A percentile compares a stretch with the other conserved stretches of the same genome.
Conservation (phyloP, 805 yeast species). For the Grigorovia humatica region DNA sequence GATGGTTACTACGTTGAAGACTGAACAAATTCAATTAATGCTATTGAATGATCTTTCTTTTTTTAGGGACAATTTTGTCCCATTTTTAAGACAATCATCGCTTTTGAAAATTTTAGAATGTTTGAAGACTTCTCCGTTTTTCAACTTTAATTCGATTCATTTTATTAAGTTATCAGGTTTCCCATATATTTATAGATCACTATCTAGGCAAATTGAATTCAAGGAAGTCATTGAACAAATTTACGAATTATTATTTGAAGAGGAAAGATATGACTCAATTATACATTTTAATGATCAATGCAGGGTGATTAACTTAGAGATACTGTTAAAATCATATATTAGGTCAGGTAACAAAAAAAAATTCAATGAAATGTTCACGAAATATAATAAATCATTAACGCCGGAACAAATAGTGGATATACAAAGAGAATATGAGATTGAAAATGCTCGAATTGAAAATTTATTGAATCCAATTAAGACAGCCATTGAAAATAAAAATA, state of each 20-base stretch:
- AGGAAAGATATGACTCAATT: slow-evolving; percentile 11
- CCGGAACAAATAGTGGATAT: slow-evolving; percentile 10
- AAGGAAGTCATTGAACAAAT: slow-evolving; percentile 15
- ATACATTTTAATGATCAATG: slow-evolving; percentile 16
- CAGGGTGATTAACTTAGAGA: slow-evolving; percentile 19
- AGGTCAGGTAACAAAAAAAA: slow-evolving; percentile 15
- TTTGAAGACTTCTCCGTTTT: slow-evolving; percentile 1
- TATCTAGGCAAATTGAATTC: slow-evolving; percentile 22
- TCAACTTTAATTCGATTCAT: not conserved
- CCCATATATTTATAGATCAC: slow-evolving; percentile 21
- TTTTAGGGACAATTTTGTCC: slow-evolving; percentile 10
- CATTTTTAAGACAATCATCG: slow-evolving; percentile 17
- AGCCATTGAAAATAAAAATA: slow-evolving; percentile 2
- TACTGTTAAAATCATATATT: slow-evolving; percentile 19
- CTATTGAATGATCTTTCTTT: slow-evolving; percentile 1
- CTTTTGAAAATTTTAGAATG: slow-evolving; percentile 16
- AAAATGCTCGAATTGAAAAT: slow-evolving; percentile 13
- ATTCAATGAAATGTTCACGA: slow-evolving; percentile 11
- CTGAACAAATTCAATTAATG: slow-evolving; percentile 7
- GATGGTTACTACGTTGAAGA: slow-evolving; percentile 6
- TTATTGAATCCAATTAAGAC: slow-evolving; percentile 11
- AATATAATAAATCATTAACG: slow-evolving; percentile 11
- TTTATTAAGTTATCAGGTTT: slow-evolving; percentile 16
- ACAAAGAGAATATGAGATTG: slow-evolving; percentile 14
- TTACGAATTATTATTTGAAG: slow-evolving; percentile 14